A percentile compares a stretch with the other conserved stretches of the same genome.
phyloP scores from a whole-genome alignment of 1,284 basidiomycete species.

The Cutaneotrichosporon sp. region DNA sequence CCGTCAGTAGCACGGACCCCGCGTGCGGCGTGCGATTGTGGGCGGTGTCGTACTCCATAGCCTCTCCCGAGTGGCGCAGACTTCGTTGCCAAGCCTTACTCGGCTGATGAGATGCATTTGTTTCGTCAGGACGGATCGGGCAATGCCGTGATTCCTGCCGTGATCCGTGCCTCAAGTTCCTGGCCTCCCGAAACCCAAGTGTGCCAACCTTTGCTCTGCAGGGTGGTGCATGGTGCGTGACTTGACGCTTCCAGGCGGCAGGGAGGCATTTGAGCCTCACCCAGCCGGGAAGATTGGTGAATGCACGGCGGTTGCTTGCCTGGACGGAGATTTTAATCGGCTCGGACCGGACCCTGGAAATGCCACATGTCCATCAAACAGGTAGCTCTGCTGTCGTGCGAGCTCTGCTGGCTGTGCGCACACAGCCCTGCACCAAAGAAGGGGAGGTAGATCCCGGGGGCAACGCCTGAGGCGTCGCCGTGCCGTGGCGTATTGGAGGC shows the following conservation, averaged over 20 bases:
- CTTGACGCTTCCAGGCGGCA: background rate
- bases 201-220: background rate
- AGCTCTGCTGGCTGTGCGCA: too few species aligned
- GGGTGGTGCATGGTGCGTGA: too few species aligned
- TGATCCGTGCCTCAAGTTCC: background rate
- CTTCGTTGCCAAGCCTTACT: background rate
- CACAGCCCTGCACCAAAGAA: too few species aligned
- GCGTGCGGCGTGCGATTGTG: too few species aligned
- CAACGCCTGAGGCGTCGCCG: background rate
- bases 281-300: too few species aligned
- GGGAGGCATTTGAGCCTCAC: background rate
- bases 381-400: too few species aligned
- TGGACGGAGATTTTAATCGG: conserved; percentile 2
- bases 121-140: background rate
- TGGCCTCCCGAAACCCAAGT: background rate
- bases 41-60: too few species aligned
- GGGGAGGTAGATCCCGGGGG: background rate
- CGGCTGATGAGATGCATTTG: background rate
- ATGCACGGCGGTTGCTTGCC: background rate
- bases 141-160: background rate
- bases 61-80: too few species aligned
- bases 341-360: background rate
- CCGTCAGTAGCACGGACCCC: too few species aligned
- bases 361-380: background rate
- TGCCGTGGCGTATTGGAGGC: background rate